Evolutionary conservation across 2,329 filamentous ascomycete species (phyloP).

Genomic region (Cladosporium sp.): DNA sequence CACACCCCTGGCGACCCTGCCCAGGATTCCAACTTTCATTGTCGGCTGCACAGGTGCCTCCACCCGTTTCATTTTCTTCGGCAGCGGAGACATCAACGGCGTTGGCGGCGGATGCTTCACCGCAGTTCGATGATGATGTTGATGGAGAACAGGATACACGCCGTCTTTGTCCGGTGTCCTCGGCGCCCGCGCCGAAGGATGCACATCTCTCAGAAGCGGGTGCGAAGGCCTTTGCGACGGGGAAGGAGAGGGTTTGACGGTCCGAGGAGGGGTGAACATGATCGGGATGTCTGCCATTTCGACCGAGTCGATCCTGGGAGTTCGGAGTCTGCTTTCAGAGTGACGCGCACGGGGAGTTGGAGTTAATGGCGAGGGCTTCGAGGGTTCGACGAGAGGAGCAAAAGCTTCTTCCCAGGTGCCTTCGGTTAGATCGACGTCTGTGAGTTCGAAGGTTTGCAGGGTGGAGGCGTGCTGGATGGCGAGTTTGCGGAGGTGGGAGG

Average conservation of each 20-base stretch:
- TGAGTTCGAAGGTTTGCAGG: slow-evolving; percentile 76
- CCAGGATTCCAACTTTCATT: background rate
- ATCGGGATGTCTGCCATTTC: slow-evolving; percentile 34
- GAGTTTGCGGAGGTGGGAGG: slow-evolving; percentile 68
- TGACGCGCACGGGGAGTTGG: background rate
- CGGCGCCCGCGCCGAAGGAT: background rate
- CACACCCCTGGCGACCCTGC: background rate
- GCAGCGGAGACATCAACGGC: background rate
- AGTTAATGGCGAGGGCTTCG: background rate
- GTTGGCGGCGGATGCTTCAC: background rate
- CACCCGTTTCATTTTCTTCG: background rate
- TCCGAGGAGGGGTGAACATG: slow-evolving; percentile 32
- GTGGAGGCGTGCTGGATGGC: slow-evolving; percentile 66
- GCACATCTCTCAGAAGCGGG: background rate
- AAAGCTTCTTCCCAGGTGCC: slow-evolving; percentile 82
- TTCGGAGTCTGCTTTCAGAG: background rate
- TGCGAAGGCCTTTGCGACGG: background rate
- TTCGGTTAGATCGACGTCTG: slow-evolving; percentile 68
- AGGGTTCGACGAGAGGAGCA: slow-evolving; percentile 60
- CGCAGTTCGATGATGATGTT: background rate
- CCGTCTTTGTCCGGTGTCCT: background rate
- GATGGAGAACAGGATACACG: background rate
- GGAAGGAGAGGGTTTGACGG: background rate
- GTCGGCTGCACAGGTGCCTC: background rate
- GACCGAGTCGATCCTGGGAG: background rate